Evolutionary conservation across 495 filamentous ascomycete species (phyloP), one percentile per base, ranked within the genome.

Genomic region (Xylaria scruposa): DNA sequence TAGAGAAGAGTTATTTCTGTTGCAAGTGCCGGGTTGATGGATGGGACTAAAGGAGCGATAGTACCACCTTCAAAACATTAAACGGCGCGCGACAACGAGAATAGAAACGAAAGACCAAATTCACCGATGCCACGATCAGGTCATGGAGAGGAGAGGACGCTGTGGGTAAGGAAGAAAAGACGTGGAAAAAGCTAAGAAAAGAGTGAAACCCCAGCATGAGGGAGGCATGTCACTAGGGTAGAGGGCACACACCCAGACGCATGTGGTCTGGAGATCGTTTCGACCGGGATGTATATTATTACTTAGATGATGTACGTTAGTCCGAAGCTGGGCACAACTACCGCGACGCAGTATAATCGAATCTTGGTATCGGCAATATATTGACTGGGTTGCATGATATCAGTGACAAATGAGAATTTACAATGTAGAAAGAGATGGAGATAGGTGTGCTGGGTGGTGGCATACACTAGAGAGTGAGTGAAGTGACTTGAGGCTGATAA

Each of bases 251-350:
- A n/a, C 26, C 29, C 29, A 58, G 68, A 53, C 58, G 68, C 40
- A 54, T 63, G 36, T 68, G 70, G 65, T 78, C 71, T 75, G 67
- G 76, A 68, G 73, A 72, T 75, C 31, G 77, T 78, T 78, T 78
- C 75, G 75, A 78, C 77, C 49, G 63, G 77, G 76, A 68, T 56
- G 53, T 40, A 38, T 5, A 4, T 38, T 60, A 60, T 60, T 59
- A 29, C 1, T 6, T 59, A 59, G 26, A n/a, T n/a, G 8, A 19
- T 36, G 29, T 59, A 59, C 54, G 54, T 31, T 13, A 54, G 51
- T 54, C 51, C 24, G 1, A 17, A 54, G 54, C 54, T 59, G 13
- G 54, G 26, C 13, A 38, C 17, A 40, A 60, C 33, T 38, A 38
- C 56, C 54, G 13, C 24, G 9, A 9, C 17, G 54, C 10, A 13